These are phyloP conservation scores for Wallacemonas sp. DNA, from an alignment of 208 protist genomes.

Conservation along the genomic window DNA sequence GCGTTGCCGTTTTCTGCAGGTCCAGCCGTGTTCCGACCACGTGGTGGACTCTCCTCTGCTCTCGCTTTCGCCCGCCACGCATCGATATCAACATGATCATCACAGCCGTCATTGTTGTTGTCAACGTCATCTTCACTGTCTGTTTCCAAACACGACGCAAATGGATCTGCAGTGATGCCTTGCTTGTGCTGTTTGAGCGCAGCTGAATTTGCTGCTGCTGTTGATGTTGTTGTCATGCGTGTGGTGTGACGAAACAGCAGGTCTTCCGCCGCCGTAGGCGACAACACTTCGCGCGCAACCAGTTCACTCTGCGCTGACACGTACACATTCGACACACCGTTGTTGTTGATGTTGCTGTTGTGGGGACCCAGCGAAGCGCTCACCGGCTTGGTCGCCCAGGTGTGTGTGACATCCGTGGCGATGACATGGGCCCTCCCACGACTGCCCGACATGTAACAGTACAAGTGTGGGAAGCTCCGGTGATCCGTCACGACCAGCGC, in stretches of 20 bases:
- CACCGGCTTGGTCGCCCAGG: no score
- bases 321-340: no score
- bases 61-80: no score
- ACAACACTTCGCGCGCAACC: background rate
- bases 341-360: no score
- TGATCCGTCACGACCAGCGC: constrained; percentile 7
- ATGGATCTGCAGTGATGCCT: no score
- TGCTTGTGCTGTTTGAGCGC: background rate
- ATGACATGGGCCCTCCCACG: background rate
- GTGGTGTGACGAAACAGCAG: background rate
- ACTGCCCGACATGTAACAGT: constrained; percentile 20
- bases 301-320: background rate
- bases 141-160: no score
- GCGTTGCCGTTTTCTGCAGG: background rate
- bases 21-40: background rate
- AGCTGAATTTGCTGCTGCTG: background rate
- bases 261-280: background rate
- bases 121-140: no score
- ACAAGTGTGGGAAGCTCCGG: constrained; percentile 7
- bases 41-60: no score
- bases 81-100: background rate
- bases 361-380: no score
- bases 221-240: background rate
- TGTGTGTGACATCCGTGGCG: background rate
- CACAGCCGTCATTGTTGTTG: background rate